Evolutionary conservation across 306 rosid genomes (phyloP), one percentile per base, ranked within the genome.

Genomic region (Cucurbita pepo): DNA sequence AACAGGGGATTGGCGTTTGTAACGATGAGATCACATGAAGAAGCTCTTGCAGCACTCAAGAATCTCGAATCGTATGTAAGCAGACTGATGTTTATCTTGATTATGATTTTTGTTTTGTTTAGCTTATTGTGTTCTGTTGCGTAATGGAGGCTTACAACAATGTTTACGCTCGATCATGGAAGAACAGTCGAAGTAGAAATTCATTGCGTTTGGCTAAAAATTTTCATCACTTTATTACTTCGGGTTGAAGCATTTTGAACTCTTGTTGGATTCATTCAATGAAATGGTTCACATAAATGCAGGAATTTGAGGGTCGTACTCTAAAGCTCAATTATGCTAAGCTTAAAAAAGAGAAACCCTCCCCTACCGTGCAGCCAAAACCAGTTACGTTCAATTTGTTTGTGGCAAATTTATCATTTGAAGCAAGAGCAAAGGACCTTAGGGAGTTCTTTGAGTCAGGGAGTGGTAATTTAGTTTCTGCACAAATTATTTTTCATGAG

Each of bases 1-100:
- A 94, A 85, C 75, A 87, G 97, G 73, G 99, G 97, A 50, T 85
- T 94, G 87, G 99, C 99, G n/a, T 94, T 94, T 79, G 95, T 94
- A 36, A 85, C 91, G 65, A 91, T 94, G 99, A 85, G 86, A 56
- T 87, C 97, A 1, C 92, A 86, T 3, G 95, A 94, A 86, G 97
- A 91, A 60, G 96, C 96, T 74, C 84, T 56, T n/a, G 79, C 71
- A 0, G 96, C 95, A 72, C 79, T 91, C 77, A 82, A 77, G 7
- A 82, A 80, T 78, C 95, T 91, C 53, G 90, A 89, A 81, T 83
- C 87, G 73, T 86, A 76, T 89, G 99, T 91, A 88, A 89, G 97
- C 82, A 77, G 60, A 10, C 56, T 19, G 58, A 7, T 30, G 30
- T 63, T 54, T 55, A 73, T 30, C 15, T 22, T 14, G 10, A 18